Base-by-base conservation (phyloP, 257 asterid genomes). In the Petrea volubilis region DNA sequence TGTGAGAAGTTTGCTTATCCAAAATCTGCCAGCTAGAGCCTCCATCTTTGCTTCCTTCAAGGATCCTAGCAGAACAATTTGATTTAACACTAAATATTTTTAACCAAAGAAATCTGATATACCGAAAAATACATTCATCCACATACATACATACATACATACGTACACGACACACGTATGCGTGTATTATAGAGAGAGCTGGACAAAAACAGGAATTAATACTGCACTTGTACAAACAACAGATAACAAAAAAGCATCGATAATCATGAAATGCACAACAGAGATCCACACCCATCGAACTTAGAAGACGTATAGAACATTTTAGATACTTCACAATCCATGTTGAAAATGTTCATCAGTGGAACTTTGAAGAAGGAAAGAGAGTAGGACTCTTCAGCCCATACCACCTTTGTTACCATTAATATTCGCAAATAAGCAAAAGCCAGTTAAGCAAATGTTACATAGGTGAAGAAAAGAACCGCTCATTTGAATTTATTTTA, bases 41-140 rank as follows among this genome's bases (percentile, higher is more conserved):
- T 62, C 91, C 91, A 58, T 93, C 88, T 24, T 68, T 85, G 75
- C 98, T 91, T 80, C 96, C 97, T 87, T 94, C 98, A 12, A 94
- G 51, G 70, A 85, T 75, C 98, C 98, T 94, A 66, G 11, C 5
- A 70, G 46, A 64, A 74, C 57, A 70, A 64, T 43, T 57, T 57
- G 64, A 73, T 49, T 72, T 5, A 40, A 24, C 57, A 53, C 49
- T n/a, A 24, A 34, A 60, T 58, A 51, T 66, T 46, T 65, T 62
- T 17, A 17, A n/a, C n/a, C 34, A 24, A 57, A 41, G 23, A 38
- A 59, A 44, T 34, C 20, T 40, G 18, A 68, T 40, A 70, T 23
- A 15, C 15, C 10, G 5, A 23, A 12, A n/a, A 27, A 18, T 7
- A 46, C 58, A 31, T 23, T 17, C 9, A 15, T 40, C 0, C 18